Evolutionary conservation across 2,329 filamentous ascomycete species (phyloP).

Genomic region (Penicillium olsonii): DNA sequence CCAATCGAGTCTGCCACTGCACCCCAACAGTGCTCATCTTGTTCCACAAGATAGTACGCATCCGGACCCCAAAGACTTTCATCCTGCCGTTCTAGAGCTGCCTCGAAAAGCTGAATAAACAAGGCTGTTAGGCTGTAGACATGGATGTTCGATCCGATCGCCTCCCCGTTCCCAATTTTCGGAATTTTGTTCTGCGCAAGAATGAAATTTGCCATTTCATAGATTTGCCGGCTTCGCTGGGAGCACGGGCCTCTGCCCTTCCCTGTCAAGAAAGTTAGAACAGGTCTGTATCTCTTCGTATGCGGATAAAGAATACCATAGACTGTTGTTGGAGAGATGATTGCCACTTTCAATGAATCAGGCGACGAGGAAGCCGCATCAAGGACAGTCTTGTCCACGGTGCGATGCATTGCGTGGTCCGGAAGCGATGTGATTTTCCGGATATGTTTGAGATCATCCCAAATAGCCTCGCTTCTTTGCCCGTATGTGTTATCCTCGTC

Average conservation of each 20-base stretch:
- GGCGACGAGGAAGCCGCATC: background rate
- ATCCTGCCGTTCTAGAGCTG: background rate
- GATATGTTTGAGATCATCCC: conserved; percentile 6
- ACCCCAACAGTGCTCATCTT: conserved; percentile 5
- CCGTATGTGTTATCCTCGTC: background rate
- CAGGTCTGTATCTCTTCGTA: background rate
- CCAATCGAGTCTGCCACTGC: background rate
- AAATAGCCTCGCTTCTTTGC: background rate
- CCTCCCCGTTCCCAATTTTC: conserved; percentile 9
- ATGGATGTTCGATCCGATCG: conserved; percentile 9
- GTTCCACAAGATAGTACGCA: conserved; percentile 3
- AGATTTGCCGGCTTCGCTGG: conserved; percentile 15
- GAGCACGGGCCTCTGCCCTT: conserved; percentile 12
- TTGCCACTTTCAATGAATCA: conserved; percentile 4
- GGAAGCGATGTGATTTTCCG: conserved; percentile 14
- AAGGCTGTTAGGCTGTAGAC: background rate
- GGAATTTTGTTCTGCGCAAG: conserved; percentile 6
- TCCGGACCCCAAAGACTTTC: background rate
- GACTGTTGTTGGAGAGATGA: conserved; percentile 12
- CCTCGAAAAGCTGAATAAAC: background rate
- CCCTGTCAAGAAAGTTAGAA: background rate
- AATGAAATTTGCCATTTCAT: conserved; percentile 10
- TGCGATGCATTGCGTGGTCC: conserved; percentile 15
- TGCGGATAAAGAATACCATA: conserved; percentile 4
- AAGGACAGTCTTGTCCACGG: conserved; percentile 14